phyloP scores from a whole-genome alignment of 176 grass and related monocot species.

The Avena insularis region DNA sequence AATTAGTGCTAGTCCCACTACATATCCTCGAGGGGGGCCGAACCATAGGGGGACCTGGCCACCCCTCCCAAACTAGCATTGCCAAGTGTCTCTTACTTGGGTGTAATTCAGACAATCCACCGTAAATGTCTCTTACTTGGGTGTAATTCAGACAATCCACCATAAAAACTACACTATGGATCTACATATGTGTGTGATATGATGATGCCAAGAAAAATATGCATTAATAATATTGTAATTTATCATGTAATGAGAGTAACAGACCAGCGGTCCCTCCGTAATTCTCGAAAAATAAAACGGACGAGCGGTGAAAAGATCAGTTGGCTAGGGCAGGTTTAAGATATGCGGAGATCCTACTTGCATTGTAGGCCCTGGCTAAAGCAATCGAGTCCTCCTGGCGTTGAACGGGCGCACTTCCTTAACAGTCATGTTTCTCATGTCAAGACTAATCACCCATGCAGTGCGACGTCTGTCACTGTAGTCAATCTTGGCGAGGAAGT shows the following conservation, averaged over 20 bases:
- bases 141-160: not conserved
- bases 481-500: constrained; percentile 8
- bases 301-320: not conserved
- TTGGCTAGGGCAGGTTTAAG: not conserved
- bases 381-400: not conserved
- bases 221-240: not conserved
- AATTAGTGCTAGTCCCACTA: too few species aligned
- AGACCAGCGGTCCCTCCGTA: not conserved
- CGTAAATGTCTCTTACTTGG: too few species aligned
- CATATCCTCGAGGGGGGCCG: too few species aligned
- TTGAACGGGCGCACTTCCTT: not conserved
- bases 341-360: not conserved
- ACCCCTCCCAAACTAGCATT: not conserved
- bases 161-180: not conserved
- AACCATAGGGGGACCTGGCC: too few species aligned
- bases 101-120: too few species aligned
- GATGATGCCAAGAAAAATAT: not conserved
- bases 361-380: not conserved
- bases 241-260: not conserved
- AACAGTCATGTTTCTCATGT: not conserved
- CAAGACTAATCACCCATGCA: constrained; percentile 17
- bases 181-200: not conserved
- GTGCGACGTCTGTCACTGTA: not conserved
- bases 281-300: too few species aligned
- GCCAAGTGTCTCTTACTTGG: not conserved